These are phyloP conservation scores for Peronospora belbahrii DNA, from an alignment of 352 stramenopile species.

Conservation along the genomic window DNA sequence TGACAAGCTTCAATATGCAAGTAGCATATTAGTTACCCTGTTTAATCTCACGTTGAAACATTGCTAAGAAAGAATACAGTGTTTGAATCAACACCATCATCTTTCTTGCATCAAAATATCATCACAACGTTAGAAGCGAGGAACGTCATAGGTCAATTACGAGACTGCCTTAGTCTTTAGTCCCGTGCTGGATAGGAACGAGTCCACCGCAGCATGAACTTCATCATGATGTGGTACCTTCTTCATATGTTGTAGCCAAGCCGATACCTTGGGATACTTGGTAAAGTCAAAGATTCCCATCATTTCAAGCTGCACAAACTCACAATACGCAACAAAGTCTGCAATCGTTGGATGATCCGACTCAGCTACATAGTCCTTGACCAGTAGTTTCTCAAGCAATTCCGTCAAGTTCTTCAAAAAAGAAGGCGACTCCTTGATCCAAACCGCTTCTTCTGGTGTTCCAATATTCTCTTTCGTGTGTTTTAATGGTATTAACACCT, in stretches of 20 bases:
- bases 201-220: conserved; percentile 22
- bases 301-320: conserved; percentile 32
- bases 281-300: conserved; percentile 36
- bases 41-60: too few relatives aligned
- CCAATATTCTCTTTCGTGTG: too few relatives aligned
- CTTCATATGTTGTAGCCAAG: conserved; percentile 39
- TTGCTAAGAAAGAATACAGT: too few relatives aligned
- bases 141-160: too few relatives aligned
- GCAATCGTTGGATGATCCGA: conserved; percentile 20
- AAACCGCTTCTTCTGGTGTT: too few relatives aligned
- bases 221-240: conserved; percentile 36
- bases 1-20: too few relatives aligned
- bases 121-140: too few relatives aligned
- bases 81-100: too few relatives aligned
- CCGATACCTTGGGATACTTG: conserved; percentile 28
- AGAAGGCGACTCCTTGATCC: too few relatives aligned
- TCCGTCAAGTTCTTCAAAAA: too few relatives aligned
- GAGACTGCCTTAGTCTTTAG: conserved; percentile 24
- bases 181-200: conserved; percentile 14
- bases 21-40: too few relatives aligned
- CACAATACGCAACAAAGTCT: conserved; percentile 31
- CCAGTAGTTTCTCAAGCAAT: conserved; percentile 41
- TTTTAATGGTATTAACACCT: conserved; percentile 35
- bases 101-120: too few relatives aligned
- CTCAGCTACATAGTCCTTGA: conserved; percentile 28